Conservation (phyloP, 2,329 filamentous ascomycete species). For the Cryphonectria nitschkei region DNA sequence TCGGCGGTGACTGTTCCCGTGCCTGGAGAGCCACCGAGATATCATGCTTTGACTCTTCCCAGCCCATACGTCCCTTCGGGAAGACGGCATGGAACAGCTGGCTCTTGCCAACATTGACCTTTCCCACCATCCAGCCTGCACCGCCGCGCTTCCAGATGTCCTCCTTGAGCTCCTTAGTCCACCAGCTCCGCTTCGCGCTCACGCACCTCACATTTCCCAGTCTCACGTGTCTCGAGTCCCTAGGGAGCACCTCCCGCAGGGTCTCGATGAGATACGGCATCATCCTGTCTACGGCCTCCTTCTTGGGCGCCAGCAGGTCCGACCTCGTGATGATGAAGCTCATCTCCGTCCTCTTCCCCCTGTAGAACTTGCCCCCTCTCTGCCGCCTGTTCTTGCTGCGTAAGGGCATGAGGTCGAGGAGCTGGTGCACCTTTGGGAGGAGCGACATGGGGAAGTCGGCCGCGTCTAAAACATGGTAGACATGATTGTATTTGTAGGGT, state of each 20-base stretch:
- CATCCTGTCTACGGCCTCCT: constrained; percentile 80
- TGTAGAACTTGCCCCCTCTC: constrained; percentile 65
- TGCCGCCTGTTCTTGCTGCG: constrained; percentile 82
- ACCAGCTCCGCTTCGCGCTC: constrained; percentile 86
- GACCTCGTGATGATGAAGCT: constrained; percentile 90
- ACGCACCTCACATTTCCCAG: constrained; percentile 87
- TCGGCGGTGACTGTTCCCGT: constrained; percentile 36
- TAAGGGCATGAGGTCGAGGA: constrained; percentile 72
- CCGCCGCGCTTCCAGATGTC: constrained; percentile 84
- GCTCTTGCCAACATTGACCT: constrained; percentile 97
- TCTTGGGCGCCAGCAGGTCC: constrained; percentile 82
- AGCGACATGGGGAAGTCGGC: constrained; percentile 97
- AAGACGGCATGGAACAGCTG: constrained; percentile 86
- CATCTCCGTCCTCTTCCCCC: constrained; percentile 73
- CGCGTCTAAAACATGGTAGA: constrained; percentile 94
- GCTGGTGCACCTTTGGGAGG: constrained; percentile 72
- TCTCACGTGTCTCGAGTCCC: constrained; percentile 69
- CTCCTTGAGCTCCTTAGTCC: constrained; percentile 84
- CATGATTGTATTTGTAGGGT: constrained; percentile 86
- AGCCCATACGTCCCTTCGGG: constrained; percentile 69
- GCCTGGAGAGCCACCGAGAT: constrained; percentile 39
- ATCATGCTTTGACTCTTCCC: constrained; percentile 41
- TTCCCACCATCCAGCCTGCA: constrained; percentile 95
- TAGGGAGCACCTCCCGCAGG: constrained; percentile 75
- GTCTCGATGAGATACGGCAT: constrained; percentile 85